These are phyloP conservation scores for Hyphopichia fennica DNA, from an alignment of 1,139 yeast genomes.

Conservation along the genomic window DNA sequence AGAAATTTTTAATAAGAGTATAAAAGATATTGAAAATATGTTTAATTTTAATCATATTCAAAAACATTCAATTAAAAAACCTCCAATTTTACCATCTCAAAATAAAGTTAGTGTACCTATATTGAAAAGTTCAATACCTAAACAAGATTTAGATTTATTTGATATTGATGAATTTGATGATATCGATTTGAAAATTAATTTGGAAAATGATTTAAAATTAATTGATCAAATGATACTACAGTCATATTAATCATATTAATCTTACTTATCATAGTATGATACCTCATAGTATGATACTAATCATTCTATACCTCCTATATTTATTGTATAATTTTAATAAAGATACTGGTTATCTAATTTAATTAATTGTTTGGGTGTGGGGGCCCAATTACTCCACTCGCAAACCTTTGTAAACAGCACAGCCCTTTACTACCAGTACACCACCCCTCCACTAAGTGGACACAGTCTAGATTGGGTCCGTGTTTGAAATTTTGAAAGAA, in stretches of 20 bases:
- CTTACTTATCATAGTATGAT: no score
- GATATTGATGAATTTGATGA: slow-evolving; percentile 8
- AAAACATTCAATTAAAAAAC: slow-evolving; percentile 1
- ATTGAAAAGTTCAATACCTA: neutral
- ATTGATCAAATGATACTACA: slow-evolving; percentile 20
- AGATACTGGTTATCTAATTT: no score
- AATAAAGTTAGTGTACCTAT: slow-evolving; percentile 1
- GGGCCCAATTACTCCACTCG: no score
- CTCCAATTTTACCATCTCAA: slow-evolving; percentile 1
- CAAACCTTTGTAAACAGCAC: no score
- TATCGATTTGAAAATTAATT: slow-evolving; percentile 8
- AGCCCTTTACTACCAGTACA: no score
- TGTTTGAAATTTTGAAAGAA: no score
- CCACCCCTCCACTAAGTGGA: no score
- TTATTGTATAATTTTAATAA: no score
- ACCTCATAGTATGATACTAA: no score
- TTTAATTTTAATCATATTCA: slow-evolving; percentile 13
- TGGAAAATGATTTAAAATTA: slow-evolving; percentile 21
- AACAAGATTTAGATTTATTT: neutral
- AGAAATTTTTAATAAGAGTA: slow-evolving; percentile 29
- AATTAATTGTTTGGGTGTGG: no score
- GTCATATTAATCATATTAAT: neutral
- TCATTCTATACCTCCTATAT: no score
- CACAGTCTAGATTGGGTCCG: no score
- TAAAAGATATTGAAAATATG: slow-evolving; percentile 29